Evolutionary conservation across 2,329 filamentous ascomycete genomes (phyloP), one percentile per base, ranked within the genome.

Genomic region (Claviceps paspali): DNA sequence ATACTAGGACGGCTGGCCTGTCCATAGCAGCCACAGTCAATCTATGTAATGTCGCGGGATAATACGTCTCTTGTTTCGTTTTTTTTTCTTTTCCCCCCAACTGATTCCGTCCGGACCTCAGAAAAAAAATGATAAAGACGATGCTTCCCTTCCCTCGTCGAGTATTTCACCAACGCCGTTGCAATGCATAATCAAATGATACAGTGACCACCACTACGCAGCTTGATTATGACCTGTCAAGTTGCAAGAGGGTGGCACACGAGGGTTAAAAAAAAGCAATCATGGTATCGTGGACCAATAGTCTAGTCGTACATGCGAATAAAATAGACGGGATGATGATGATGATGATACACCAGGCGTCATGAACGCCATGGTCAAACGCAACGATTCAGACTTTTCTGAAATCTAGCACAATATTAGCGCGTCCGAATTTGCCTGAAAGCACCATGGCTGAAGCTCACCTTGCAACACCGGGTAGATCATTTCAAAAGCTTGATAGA

Each of bases 401-500:
- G 62, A 73, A 73, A 56, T 73, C 69, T 70, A 11, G 18, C 35
- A 6, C 7, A 15, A 17, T n/a, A 10, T 38, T 28, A 38, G 35
- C 8, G n/a, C n/a, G n/a, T n/a, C n/a, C n/a, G n/a, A 12, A 2
- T n/a, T 9, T 9, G n/a, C 18, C 11, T 15, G 27, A 7, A 29
- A 2, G 8, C 6, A 32, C 22, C 11, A 17, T 17, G 22, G 3
- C 6, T 29, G 4, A 2, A 45, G 62, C 68, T 49, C 65, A 86
- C 82, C 82, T 69, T 86, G 83, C 55, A 93, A 68, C 65, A 94
- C 87, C 57, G 87, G 87, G 58, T 94, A 94, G 65, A 95, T 94
- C 77, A 92, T 82, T 66, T 93, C 86, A 55, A 94, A 94, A 33
- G 86, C 86, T 60, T 91, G 83, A 55, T 94, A 93, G 49, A 98